phyloP scores from a whole-genome alignment of 257 asterid species.

The Knoxia roxburghii region DNA sequence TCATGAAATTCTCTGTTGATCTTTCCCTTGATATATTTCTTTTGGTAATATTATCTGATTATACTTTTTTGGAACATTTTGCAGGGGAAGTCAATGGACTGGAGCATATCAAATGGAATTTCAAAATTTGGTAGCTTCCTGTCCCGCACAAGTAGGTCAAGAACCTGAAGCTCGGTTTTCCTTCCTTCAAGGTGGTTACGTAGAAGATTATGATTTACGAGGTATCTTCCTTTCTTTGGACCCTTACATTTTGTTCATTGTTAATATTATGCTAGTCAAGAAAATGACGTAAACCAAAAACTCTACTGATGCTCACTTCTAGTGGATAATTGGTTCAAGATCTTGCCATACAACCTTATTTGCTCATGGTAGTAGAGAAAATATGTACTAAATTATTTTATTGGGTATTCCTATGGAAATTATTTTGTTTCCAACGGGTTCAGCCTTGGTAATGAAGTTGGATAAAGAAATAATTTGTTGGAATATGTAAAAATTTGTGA shows the following conservation, averaged over 20 bases:
- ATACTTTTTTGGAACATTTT: slow-evolving; percentile 10
- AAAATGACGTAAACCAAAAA: neutral
- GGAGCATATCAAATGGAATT: slow-evolving; percentile 77
- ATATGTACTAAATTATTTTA: neutral
- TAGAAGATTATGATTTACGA: slow-evolving; percentile 59
- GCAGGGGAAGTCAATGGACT: slow-evolving; percentile 88
- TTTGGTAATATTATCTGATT: neutral
- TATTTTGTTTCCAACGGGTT: neutral
- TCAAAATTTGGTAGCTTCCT: slow-evolving; percentile 58
- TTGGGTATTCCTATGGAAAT: no score
- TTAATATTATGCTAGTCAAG: neutral
- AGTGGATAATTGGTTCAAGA: neutral
- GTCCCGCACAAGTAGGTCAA: slow-evolving; percentile 36
- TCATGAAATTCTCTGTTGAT: neutral
- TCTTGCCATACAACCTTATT: neutral
- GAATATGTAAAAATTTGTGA: neutral
- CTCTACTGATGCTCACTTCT: neutral
- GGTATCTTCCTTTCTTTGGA: slow-evolving; percentile 35
- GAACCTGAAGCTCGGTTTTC: slow-evolving; percentile 81
- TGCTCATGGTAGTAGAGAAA: neutral
- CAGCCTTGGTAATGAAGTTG: neutral
- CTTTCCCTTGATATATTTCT: neutral
- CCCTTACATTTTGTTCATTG: neutral
- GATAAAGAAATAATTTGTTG: neutral
- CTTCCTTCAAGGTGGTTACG: slow-evolving; percentile 79